These are phyloP conservation scores for Claviceps quebecensis DNA, from an alignment of 2,329 filamentous ascomycete species.

Conservation along the genomic window DNA sequence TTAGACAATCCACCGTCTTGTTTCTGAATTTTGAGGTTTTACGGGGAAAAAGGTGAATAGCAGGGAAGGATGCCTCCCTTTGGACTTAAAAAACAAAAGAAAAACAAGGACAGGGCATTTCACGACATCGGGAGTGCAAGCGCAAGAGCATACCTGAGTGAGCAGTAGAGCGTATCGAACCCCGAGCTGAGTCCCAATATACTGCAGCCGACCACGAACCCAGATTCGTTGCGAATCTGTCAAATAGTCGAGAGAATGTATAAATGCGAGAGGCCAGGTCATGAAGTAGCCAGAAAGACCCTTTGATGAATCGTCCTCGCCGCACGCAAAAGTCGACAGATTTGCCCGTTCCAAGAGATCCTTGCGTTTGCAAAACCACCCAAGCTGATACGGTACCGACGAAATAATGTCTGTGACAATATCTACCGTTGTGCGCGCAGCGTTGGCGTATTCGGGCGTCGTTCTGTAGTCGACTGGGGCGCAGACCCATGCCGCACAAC, in stretches of 20 bases:
- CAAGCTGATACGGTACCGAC: constrained; percentile 46
- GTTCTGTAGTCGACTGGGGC: constrained; percentile 47
- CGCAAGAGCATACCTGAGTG: constrained; percentile 29
- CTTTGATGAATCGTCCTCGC: constrained; percentile 35
- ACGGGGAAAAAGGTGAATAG: neutral
- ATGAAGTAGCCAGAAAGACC: constrained; percentile 44
- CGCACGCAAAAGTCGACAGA: constrained; percentile 33
- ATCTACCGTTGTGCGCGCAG: constrained; percentile 35
- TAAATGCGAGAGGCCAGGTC: constrained; percentile 42
- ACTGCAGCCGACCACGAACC: constrained; percentile 37
- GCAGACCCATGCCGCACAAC: constrained; percentile 47
- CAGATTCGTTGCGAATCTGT: constrained; percentile 45
- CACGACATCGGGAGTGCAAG: neutral
- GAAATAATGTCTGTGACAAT: constrained; percentile 46
- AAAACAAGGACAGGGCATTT: neutral
- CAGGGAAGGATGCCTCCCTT: too few relatives aligned
- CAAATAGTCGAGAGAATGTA: constrained; percentile 42
- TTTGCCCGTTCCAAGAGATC: constrained; percentile 26
- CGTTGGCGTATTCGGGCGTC: constrained; percentile 45
- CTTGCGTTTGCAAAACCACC: constrained; percentile 37
- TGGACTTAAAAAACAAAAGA: too few relatives aligned
- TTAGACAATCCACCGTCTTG: neutral
- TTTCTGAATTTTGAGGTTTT: neutral
- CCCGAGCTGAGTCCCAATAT: constrained; percentile 41
- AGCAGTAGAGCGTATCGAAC: constrained; percentile 44